Percentiles rank a stretch among this genome's conserved stretches.
Evolutionary conservation across 768 basidiomycete species (phyloP).

Genomic region (Phaffia tasmanica): DNA sequence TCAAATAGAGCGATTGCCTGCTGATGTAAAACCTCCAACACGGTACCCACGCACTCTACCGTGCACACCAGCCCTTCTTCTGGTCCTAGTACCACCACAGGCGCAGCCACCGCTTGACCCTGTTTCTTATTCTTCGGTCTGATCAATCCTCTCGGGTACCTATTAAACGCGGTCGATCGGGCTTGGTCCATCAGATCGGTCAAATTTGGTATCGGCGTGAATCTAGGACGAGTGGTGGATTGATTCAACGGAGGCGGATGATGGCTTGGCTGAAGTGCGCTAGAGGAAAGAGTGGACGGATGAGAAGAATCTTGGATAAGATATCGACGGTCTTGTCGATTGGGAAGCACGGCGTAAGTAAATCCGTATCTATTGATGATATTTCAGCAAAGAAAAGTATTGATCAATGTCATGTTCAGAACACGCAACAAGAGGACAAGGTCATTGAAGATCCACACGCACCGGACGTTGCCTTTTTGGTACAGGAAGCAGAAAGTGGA

Average conservation of each 20-base stretch:
- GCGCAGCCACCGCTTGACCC: background rate
- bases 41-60: background rate
- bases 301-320: slow-evolving; percentile 18
- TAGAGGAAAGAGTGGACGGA: background rate
- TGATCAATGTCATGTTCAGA: background rate
- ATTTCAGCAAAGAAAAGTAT: background rate
- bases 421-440: background rate
- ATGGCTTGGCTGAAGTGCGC: too few species aligned
- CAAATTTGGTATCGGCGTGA: background rate
- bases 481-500: slow-evolving; percentile 22
- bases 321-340: slow-evolving; percentile 4
- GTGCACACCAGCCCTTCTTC: slow-evolving; percentile 10
- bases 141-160: background rate
- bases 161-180: too few species aligned
- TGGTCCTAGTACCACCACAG: slow-evolving; percentile 6
- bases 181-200: background rate
- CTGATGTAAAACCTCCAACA: too few species aligned
- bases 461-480: slow-evolving; percentile 7
- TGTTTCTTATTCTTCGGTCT: background rate
- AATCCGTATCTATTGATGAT: slow-evolving; percentile 4
- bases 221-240: background rate
- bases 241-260: too few species aligned
- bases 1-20: too few species aligned
- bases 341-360: slow-evolving; percentile 9
- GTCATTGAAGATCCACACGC: background rate